Evolutionary conservation across 179 eudicot species (phyloP).

Genomic region (Patellifolia procumbens): DNA sequence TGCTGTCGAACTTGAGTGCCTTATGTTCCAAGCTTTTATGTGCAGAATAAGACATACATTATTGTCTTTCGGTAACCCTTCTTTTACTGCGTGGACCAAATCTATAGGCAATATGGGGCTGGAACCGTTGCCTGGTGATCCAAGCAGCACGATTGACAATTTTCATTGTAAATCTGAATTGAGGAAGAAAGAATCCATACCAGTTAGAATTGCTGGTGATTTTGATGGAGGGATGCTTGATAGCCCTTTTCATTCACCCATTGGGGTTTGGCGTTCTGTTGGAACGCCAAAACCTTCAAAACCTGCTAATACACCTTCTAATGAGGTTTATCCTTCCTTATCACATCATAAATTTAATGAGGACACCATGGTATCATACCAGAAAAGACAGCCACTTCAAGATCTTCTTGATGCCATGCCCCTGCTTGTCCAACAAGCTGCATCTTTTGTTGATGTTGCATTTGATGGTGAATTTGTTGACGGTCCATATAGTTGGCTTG

Average conservation of each 20-base stretch:
- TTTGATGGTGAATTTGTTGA: conserved; percentile 90
- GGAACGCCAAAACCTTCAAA: conserved; percentile 72
- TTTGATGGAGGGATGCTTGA: conserved; percentile 68
- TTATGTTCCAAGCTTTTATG: conserved; percentile 87
- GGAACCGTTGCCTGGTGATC: conserved; percentile 55
- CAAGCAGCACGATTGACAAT: conserved; percentile 52
- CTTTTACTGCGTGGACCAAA: conserved; percentile 46
- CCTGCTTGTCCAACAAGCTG: conserved; percentile 93
- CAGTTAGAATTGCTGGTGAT: conserved; percentile 93
- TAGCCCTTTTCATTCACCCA: conserved; percentile 73
- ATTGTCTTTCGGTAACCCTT: conserved; percentile 47
- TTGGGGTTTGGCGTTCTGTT: conserved; percentile 98
- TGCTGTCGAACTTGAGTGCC: conserved; percentile 89
- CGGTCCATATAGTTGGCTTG: conserved; percentile 95
- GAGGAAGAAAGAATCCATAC: conserved; percentile 82
- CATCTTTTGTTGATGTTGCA: conserved; percentile 91
- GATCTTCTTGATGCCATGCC: conserved; percentile 86
- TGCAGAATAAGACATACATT: conserved; percentile 82
- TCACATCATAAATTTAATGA: conserved; percentile 59
- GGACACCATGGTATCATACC: conserved; percentile 65
- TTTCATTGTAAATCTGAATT: conserved; percentile 60
- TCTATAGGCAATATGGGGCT: conserved; percentile 43
- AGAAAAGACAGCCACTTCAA: conserved; percentile 76
- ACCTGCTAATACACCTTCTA: conserved; percentile 42
- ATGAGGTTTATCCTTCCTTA: conserved; percentile 51